These are phyloP conservation scores for Hygrophorus russula DNA, from an alignment of 768 basidiomycete genomes.

Conservation along the genomic window DNA sequence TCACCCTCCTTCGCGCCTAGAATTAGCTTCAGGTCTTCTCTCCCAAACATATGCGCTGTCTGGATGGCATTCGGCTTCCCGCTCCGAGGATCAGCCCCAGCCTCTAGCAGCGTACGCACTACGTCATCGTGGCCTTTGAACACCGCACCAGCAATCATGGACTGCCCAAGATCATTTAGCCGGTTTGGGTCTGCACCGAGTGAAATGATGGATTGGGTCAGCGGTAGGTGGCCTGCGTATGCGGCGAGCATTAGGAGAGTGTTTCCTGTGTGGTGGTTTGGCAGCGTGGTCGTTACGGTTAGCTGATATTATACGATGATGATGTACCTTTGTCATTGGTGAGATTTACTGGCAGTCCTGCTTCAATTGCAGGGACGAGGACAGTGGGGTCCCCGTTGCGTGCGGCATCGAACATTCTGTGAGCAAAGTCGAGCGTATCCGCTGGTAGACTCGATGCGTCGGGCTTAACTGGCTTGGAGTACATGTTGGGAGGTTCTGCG, in stretches of 20 bases:
- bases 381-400: constrained; percentile 42
- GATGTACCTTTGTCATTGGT: constrained; percentile 55
- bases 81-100: constrained; percentile 51
- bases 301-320: background rate
- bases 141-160: constrained; percentile 65
- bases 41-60: constrained; percentile 56
- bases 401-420: constrained; percentile 68
- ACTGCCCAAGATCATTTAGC: constrained; percentile 61
- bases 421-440: constrained; percentile 45
- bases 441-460: constrained; percentile 17
- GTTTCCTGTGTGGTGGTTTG: constrained; percentile 40
- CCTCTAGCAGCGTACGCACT: constrained; percentile 41
- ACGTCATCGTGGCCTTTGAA: constrained; percentile 64
- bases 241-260: constrained; percentile 72
- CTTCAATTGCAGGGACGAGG: constrained; percentile 50
- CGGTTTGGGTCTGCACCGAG: constrained; percentile 57
- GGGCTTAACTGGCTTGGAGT: background rate
- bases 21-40: constrained; percentile 40
- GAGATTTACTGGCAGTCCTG: constrained; percentile 61
- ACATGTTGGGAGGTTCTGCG: no score
- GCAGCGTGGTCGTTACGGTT: background rate
- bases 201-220: constrained; percentile 40
- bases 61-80: constrained; percentile 64
- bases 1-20: constrained; percentile 54
- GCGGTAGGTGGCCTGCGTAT: constrained; percentile 53